Evolutionary conservation across 2,329 filamentous ascomycete species (phyloP), one percentile per base, ranked within the genome.

Genomic region (Beauveria scarabaeidicola): DNA sequence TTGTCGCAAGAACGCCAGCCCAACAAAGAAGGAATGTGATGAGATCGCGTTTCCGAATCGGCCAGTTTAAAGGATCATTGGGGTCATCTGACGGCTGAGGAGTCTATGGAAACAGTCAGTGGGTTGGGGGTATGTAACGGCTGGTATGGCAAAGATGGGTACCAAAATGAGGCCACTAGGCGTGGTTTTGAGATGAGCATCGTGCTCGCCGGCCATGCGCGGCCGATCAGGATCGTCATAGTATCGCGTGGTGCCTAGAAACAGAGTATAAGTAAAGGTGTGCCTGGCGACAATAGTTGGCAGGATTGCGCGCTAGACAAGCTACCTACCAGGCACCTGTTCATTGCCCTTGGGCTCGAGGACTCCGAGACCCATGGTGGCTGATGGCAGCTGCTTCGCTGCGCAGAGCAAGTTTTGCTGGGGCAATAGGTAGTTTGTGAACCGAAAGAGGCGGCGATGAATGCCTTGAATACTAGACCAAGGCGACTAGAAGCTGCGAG

Each of bases 21-120:
- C 94, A 75, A 63, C 88, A 96, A 27, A 97, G 84, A 63, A 90
- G 81, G 61, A 85, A 78, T 62, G 91, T 87, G 69, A 94, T 91
- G 57, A 89, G 66, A 70, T 97, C 92, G 69, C 91, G 89, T 66
- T 83, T 84, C 89, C 89, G 93, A 62, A 96, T 73, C 23, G 91
- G 88, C 92, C 91, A 97, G 70, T 79, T 81, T 64, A 96, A 78
- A 32, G 91, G 92, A 73, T 97, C 92, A 70, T 95, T 93, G 4
- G 90, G 90, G 70, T 96, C 90, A 72, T 96, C 88, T 63, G 87
- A 92, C 2, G 93, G 93, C 69, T 97, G 93, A 5, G 93, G 93
- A 5, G 80, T 75, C 77, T 80, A 60, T 11, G 32, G 36, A 47
- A 43, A 25, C n/a, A 21, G 44, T 53, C 32, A 59, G 51, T 43